Percentiles rank a stretch among this genome's conserved stretches.
These are phyloP conservation scores for Podospora bellae-mahoneyi DNA, from an alignment of 495 filamentous ascomycete species.

Conservation along the genomic window DNA sequence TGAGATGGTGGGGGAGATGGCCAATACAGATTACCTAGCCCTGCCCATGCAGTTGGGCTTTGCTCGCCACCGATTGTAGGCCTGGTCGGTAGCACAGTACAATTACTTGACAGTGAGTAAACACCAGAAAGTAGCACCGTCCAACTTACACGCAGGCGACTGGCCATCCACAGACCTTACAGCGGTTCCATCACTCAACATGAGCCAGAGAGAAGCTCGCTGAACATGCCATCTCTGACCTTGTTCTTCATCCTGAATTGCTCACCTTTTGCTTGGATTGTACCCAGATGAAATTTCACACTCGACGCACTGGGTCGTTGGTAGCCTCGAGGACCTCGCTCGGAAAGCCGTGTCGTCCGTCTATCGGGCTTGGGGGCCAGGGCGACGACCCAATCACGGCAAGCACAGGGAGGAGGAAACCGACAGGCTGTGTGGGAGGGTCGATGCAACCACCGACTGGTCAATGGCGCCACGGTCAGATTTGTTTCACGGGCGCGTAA, in stretches of 20 bases:
- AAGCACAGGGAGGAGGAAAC: background rate
- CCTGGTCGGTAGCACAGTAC: slow-evolving; percentile 18
- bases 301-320: slow-evolving; percentile 7
- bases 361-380: slow-evolving; percentile 6
- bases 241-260: background rate
- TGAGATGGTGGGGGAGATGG: slow-evolving; percentile 6
- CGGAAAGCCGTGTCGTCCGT: background rate
- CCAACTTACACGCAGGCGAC: background rate
- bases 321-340: slow-evolving; percentile 3
- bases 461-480: slow-evolving; percentile 16
- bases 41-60: slow-evolving; percentile 21
- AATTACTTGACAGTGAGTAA: background rate
- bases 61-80: slow-evolving; percentile 18
- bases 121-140: background rate
- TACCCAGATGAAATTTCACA: background rate
- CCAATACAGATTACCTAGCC: slow-evolving; percentile 6
- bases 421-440: slow-evolving; percentile 8
- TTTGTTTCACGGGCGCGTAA: slow-evolving; percentile 32
- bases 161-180: background rate
- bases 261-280: background rate
- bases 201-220: background rate
- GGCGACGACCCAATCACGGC: slow-evolving; percentile 15
- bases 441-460: slow-evolving; percentile 1
- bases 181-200: background rate
- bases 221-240: background rate